phyloP scores from a whole-genome alignment of 768 basidiomycete species.

The Lentinula lateritia region DNA sequence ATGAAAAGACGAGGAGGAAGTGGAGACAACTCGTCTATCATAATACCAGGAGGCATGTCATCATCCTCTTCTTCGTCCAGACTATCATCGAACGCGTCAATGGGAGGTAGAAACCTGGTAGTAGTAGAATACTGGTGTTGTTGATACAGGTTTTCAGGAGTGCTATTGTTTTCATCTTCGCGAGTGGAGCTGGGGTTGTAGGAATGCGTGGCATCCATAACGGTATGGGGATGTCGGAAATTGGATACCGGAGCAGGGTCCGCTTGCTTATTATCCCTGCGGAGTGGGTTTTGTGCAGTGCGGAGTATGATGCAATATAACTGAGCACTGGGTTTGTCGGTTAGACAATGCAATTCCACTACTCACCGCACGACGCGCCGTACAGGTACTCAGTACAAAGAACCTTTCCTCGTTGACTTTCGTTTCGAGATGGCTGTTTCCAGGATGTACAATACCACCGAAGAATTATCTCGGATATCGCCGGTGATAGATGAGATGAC shows the following conservation, averaged over 20 bases:
- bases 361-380: background rate
- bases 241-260: background rate
- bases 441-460: background rate
- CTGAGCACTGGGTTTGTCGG: background rate
- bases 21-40: background rate
- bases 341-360: background rate
- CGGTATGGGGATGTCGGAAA: background rate
- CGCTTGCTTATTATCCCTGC: background rate
- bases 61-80: background rate
- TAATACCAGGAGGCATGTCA: conserved; percentile 4
- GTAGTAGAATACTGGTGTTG: background rate
- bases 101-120: background rate
- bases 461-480: background rate
- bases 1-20: background rate
- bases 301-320: background rate
- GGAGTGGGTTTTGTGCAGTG: background rate
- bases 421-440: background rate
- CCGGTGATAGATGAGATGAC: background rate
- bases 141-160: background rate
- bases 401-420: background rate
- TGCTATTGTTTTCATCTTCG: background rate
- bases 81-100: background rate
- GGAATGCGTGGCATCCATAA: background rate
- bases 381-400: background rate
- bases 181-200: background rate